Base-by-base conservation (phyloP, 75 land plant genomes). In the Cunninghamia lanceolata region DNA sequence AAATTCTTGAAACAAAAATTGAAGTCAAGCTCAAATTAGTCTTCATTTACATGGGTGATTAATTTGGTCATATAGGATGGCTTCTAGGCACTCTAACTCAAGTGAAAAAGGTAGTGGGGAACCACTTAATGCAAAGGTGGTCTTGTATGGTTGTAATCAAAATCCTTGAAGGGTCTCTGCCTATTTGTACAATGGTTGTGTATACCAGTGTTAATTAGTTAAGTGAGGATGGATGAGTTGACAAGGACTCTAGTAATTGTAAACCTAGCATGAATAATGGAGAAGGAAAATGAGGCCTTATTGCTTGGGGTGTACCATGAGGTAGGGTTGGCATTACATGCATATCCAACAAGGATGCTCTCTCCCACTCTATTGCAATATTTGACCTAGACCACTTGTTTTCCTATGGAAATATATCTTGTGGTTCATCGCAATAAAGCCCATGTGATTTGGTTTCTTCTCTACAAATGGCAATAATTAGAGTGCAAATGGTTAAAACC, bases 221-320 rank as follows among this genome's bases (percentile, higher is more conserved):
- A 25, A 17, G 7, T 9, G 63, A 59, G 4, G 77, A 87, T 86
- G 91, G 87, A 83, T 40, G 82, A 84, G 34, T 88, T 87, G 88
- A 85, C 50, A 84, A 17, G 86, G 87, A 96, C 96, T 15, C 86
- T 96, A 86, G 28, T 93, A 1, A 87, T 96, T 78, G 94, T 96
- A 56, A 93, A 96, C 85, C 84, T 94, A 13, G 98, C 98, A 19
- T 85, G 88, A 14, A 90, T 96, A 39, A 92, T 96, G 98, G 98
- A 96, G 92, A 83, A 87, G 15, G 98, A 96, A 43, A 96, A 96
- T 88, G 98, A 93, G 88, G 91, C 96, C 3, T 88, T 96, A 36
- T 89, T 96, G 9, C 96, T 96, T 6, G 95, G 93, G 7, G 96
- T 96, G n/a, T 96, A 94, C 92, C 87, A 87, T 68, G 96, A 96